Evolutionary conservation across 768 basidiomycete species (phyloP), one percentile per base, ranked within the genome.

Genomic region (Tylopilus plumbeoviolaceoides): DNA sequence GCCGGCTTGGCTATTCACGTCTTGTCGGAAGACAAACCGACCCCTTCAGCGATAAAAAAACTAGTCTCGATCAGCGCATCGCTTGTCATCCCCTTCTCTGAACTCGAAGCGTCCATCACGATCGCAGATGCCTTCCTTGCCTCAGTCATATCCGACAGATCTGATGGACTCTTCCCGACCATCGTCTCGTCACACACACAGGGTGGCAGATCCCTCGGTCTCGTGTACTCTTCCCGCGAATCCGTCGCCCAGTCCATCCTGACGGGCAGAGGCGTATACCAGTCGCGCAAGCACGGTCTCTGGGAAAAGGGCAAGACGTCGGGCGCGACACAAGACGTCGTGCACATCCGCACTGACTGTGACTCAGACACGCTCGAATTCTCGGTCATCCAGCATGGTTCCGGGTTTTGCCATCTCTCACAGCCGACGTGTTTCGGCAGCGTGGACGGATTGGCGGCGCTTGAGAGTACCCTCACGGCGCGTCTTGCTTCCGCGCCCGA

Each of bases 231-330:
- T 11, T 98, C 95, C 20, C 62, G 69, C 47, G 85, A 88, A 60
- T 95, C 94, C 5, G 78, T 98, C 61, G 80, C 78, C 45, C 91
- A 95, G 68, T 88, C 89, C 60, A 92, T 99, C 67, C 55, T 83
- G 35, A 86, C 92, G 2, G 92, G 93, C 25, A 87, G 85, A 64
- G 97, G 97, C 15, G 87, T 95, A 12, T 99, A 99, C 67, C 94
- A 98, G 66, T 98, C 95, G 18, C 84, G 97, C 55, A 93, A 91
- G 66, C 91, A 95, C 63, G 95, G 95, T 15, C 74, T 98, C 30
- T 99, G 97, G 97, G 77, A 89, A 47, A 99, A 99, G 67, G 97
- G 97, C 15, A 95, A 92, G 72, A 95, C 94, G 0, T 95, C 92
- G 15, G 95, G 95, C 14, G 88, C 95, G 15, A 91, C 88, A 4